Conservation (phyloP, 2,329 filamentous ascomycete species). For the Trichoderma arundinaceum region DNA sequence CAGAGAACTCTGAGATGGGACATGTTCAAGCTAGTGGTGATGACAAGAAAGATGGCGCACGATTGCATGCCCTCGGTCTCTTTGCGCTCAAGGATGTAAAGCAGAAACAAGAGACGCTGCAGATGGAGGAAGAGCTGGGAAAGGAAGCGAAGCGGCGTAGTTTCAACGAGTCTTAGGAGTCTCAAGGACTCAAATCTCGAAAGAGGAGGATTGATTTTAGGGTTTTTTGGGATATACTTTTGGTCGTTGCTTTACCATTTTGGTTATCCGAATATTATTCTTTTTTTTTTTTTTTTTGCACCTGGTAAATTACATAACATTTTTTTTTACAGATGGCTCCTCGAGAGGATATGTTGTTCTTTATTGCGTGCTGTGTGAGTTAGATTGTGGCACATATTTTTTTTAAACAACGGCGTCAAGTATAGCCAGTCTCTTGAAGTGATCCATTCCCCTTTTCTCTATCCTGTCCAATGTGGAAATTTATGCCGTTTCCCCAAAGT, state of each 20-base stretch:
- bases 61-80: conserved; percentile 31
- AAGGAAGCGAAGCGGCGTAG: conserved; percentile 53
- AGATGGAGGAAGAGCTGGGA: conserved; percentile 64
- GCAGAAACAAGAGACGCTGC: conserved; percentile 77
- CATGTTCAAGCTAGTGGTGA: conserved; percentile 65
- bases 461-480: background rate
- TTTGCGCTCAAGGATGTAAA: conserved; percentile 48
- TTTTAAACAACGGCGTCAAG: background rate
- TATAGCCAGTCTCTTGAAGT: background rate
- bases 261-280: conserved; percentile 3
- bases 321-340: background rate
- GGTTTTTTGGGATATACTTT: conserved; percentile 1
- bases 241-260: background rate
- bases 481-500: background rate
- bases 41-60: conserved; percentile 78
- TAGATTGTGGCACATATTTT: background rate
- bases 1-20: conserved; percentile 75
- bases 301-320: too few species aligned
- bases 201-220: conserved; percentile 18
- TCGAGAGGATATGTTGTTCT: background rate
- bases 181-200: background rate
- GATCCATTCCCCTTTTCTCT: conserved; percentile 3
- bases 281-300: background rate
- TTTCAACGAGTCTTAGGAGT: conserved; percentile 37
- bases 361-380: background rate